phyloP scores from a whole-genome alignment of 2,329 filamentous ascomycete species.

The Fusarium paranaense region DNA sequence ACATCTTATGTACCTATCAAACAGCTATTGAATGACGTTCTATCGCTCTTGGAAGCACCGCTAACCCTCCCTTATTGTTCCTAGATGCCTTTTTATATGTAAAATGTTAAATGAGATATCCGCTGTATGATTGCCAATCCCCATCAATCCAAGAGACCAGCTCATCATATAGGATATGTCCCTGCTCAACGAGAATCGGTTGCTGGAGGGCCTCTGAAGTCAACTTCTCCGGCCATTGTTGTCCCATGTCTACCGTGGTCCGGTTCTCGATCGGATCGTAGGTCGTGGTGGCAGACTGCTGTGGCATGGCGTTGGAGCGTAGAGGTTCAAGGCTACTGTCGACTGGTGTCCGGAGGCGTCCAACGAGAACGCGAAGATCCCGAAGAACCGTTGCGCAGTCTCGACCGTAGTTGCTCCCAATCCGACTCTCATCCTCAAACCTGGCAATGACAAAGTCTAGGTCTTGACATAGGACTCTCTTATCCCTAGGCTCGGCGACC shows the following conservation, averaged over 20 bases:
- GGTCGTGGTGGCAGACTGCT: slow-evolving; percentile 24
- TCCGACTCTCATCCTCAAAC: slow-evolving; percentile 55
- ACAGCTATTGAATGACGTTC: background rate
- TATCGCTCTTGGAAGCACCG: background rate
- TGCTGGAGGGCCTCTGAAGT: slow-evolving; percentile 35
- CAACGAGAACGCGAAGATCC: slow-evolving; percentile 53
- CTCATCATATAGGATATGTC: slow-evolving; percentile 50
- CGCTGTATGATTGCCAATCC: slow-evolving; percentile 49
- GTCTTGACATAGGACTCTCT: slow-evolving; percentile 42
- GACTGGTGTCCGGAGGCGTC: slow-evolving; percentile 46
- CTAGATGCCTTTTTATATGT: background rate
- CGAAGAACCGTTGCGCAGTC: slow-evolving; percentile 54
- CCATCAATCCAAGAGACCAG: slow-evolving; percentile 53
- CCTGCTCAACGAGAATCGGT: slow-evolving; percentile 46
- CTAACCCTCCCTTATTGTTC: background rate
- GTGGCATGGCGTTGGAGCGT: slow-evolving; percentile 10
- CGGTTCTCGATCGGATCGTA: slow-evolving; percentile 34
- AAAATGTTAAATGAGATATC: slow-evolving; percentile 38
- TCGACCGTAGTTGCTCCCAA: slow-evolving; percentile 52
- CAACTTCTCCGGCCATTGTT: slow-evolving; percentile 37
- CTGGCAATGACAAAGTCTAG: slow-evolving; percentile 55
- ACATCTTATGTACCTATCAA: background rate
- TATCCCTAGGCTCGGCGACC: slow-evolving; percentile 43
- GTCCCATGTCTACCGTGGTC: slow-evolving; percentile 36
- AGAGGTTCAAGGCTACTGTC: slow-evolving; percentile 9